Evolutionary conservation across 2,329 filamentous ascomycete species (phyloP), one percentile per base, ranked within the genome.

Genomic region (Rutstroemia sp.): DNA sequence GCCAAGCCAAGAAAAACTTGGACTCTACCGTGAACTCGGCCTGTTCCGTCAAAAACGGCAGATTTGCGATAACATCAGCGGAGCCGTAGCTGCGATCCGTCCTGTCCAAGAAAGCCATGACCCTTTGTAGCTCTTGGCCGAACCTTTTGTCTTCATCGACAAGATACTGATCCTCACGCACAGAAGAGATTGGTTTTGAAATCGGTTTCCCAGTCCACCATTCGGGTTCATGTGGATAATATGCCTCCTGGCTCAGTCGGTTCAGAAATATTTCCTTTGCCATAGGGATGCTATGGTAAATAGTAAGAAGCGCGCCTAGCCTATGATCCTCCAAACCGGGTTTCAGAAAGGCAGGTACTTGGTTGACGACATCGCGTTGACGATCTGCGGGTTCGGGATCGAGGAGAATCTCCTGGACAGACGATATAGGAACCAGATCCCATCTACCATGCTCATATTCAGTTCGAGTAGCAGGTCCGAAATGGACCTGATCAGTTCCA

Each of bases 181-280:
- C 52, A 27, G 54, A 39, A 17, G 56, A 46, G 12, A 47, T 46
- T 19, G 61, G 55, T 9, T 57, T 27, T 6, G 63, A 60, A 39
- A 84, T 83, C 8, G 73, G 66, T 48, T 76, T 72, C 3, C 83
- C 82, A 59, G 75, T 78, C 83, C 83, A 86, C 83, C 83, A 86
- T 58, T 81, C 76, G 12, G 71, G 71, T 60, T 80, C 75, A 61
- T 78, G 73, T 1, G 82, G 81, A 60, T 85, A 86, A 37, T 71
- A 75, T 1, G 70, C 63, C 2, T 74, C 70, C 5, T 74, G 67
- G 3, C 65, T 54, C 1, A 76, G 76, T 9, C 69, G 71, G 23
- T 70, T 66, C 2, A 86, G 72, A 12, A 86, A 70, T 2, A 77
- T 70, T 60, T 84, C 84, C 52, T 82, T 76, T 0, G 75, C 75